Percentiles rank a stretch among this genome's conserved stretches.
Conservation (phyloP, 2,329 filamentous ascomycete species). For the Alternaria incomplexa region DNA sequence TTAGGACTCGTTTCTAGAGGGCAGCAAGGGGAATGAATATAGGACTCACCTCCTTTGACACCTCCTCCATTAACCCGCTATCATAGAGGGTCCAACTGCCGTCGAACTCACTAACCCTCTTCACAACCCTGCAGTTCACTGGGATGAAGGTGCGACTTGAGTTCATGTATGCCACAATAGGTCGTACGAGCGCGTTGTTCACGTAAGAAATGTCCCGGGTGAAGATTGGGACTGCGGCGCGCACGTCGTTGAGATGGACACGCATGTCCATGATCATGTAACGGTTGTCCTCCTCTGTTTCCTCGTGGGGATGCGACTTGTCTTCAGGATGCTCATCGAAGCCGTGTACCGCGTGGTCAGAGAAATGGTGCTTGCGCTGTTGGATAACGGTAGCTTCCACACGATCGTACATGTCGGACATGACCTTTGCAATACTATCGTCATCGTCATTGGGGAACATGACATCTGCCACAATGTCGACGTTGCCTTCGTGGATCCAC, state of each 20-base stretch:
- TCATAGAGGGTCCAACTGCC: constrained; percentile 95
- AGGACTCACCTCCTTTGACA: constrained; percentile 73
- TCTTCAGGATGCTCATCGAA: constrained; percentile 33
- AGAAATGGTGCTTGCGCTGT: constrained; percentile 62
- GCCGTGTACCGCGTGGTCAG: constrained; percentile 41
- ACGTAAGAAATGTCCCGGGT: constrained; percentile 91
- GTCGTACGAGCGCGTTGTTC: constrained; percentile 91
- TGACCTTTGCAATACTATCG: constrained; percentile 88
- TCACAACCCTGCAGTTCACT: constrained; percentile 92
- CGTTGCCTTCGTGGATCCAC: constrained; percentile 97
- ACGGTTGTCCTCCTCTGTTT: constrained; percentile 65
- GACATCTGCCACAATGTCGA: constrained; percentile 94
- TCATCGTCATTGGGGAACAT: constrained; percentile 90
- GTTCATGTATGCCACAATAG: constrained; percentile 98
- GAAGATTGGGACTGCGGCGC: constrained; percentile 90
- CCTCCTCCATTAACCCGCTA: constrained; percentile 90
- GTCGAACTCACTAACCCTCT: constrained; percentile 86
- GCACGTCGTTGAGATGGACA: constrained; percentile 94
- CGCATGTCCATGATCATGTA: constrained; percentile 93
- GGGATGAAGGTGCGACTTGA: constrained; percentile 94
- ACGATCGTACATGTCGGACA: constrained; percentile 96
- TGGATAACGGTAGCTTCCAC: constrained; percentile 90
- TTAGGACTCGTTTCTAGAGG: constrained; percentile 3
- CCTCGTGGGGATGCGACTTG: constrained; percentile 13
- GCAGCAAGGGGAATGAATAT: background rate